These are phyloP conservation scores for Cystobasidium slooffiae DNA, from an alignment of 1,284 basidiomycete species.

Conservation along the genomic window DNA sequence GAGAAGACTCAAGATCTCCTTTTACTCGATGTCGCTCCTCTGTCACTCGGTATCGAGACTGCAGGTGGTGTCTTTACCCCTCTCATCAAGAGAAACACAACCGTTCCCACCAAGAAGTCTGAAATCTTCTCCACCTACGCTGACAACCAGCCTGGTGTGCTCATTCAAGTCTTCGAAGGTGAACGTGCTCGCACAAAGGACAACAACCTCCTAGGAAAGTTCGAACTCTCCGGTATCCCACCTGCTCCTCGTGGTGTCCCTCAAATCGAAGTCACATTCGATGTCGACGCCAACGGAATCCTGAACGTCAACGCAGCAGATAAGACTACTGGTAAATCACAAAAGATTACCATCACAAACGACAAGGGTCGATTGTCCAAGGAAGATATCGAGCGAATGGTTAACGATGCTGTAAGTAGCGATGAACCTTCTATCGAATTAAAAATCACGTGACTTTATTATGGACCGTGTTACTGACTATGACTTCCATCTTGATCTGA, in stretches of 20 bases:
- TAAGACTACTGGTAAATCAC: conserved; percentile 97
- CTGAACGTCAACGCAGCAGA: conserved; percentile 60
- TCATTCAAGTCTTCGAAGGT: conserved; percentile 99
- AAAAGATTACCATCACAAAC: conserved; percentile 58
- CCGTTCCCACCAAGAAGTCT: conserved; percentile 95
- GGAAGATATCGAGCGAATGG: conserved; percentile 99
- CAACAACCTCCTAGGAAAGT: conserved; percentile 97
- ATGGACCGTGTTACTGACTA: conserved; percentile 78
- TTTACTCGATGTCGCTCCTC: conserved; percentile 92
- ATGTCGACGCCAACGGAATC: conserved; percentile 85
- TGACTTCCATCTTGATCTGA: conserved; percentile 56
- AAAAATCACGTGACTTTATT: conserved; percentile 62
- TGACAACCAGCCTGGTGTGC: conserved; percentile 95
- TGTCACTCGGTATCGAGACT: conserved; percentile 96
- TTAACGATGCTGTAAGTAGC: conserved; percentile 69
- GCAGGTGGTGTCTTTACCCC: conserved; percentile 98
- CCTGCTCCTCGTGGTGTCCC: conserved; percentile 98
- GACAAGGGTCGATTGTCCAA: conserved; percentile 88
- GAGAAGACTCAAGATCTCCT: conserved; percentile 97
- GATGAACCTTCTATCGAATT: conserved; percentile 77
- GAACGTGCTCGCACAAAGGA: conserved; percentile 99
- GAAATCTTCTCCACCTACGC: conserved; percentile 98
- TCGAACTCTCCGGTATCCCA: conserved; percentile 96
- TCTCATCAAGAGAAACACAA: conserved; percentile 93
- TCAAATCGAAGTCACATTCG: conserved; percentile 97